Conservation (phyloP, 495 filamentous ascomycete species). For the Penicillium nucicola region DNA sequence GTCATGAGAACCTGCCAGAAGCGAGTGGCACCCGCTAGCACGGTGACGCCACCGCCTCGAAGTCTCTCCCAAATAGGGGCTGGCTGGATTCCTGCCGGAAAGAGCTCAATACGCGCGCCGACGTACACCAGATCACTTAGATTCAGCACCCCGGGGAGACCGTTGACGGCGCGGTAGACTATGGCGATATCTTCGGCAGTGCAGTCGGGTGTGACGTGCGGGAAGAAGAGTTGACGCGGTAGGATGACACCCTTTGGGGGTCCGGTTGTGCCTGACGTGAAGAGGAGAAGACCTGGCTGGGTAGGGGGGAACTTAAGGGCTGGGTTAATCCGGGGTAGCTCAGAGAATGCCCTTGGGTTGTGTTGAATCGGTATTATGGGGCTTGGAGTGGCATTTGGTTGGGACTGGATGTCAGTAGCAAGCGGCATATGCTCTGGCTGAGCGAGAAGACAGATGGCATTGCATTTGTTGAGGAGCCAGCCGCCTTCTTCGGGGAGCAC, state of each 20-base stretch:
- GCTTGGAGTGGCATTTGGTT: neutral
- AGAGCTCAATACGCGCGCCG: neutral
- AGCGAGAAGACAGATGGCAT: neutral
- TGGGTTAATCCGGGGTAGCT: neutral
- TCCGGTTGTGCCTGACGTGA: conserved; percentile 38
- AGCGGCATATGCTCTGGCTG: neutral
- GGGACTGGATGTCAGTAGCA: neutral
- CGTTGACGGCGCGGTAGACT: neutral
- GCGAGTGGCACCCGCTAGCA: neutral
- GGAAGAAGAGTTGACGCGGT: neutral
- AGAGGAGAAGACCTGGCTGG: conserved; percentile 24
- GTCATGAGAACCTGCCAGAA: neutral
- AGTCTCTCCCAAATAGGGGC: neutral
- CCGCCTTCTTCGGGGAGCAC: neutral
- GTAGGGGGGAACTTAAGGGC: neutral
- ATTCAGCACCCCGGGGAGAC: neutral
- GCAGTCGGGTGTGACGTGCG: neutral
- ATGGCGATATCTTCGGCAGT: neutral
- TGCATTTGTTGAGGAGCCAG: neutral
- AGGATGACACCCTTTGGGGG: conserved; percentile 38
- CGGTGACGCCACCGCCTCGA: neutral
- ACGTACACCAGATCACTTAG: neutral
- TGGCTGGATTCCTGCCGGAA: neutral
- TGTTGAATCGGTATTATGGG: neutral
- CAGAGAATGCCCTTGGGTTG: neutral